These are phyloP conservation scores for Ajuga chamaepitys DNA, from an alignment of 257 asterid genomes.

Conservation along the genomic window DNA sequence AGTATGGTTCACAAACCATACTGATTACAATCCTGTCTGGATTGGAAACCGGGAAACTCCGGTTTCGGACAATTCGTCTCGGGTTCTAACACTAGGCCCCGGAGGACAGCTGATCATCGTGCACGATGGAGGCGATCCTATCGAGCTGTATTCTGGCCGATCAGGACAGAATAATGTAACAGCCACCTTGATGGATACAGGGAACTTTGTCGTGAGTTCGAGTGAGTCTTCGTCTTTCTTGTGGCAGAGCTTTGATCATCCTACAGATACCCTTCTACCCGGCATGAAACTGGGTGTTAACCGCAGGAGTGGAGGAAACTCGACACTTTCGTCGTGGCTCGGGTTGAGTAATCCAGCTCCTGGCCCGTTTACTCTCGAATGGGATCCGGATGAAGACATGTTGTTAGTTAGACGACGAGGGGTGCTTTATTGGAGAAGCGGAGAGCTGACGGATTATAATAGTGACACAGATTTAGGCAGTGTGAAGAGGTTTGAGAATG, in stretches of 20 bases:
- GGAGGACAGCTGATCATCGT: slow-evolving; percentile 22
- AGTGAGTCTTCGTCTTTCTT: slow-evolving; percentile 8
- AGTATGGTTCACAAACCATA: slow-evolving; percentile 12
- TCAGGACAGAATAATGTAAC: slow-evolving; percentile 17
- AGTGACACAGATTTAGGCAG: background rate
- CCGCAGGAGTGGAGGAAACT: slow-evolving; percentile 24
- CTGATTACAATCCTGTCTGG: slow-evolving; percentile 27
- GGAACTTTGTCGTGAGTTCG: slow-evolving; percentile 24
- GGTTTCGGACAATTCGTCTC: background rate
- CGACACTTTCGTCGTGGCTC: slow-evolving; percentile 48
- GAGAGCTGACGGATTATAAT: slow-evolving; percentile 12
- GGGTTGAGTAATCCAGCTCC: slow-evolving; percentile 10
- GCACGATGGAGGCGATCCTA: background rate
- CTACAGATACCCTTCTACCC: slow-evolving; percentile 42
- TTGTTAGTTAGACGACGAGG: slow-evolving; percentile 25
- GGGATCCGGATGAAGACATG: slow-evolving; percentile 12
- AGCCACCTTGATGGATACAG: slow-evolving; percentile 26
- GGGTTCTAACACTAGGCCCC: slow-evolving; percentile 22
- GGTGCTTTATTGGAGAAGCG: slow-evolving; percentile 31
- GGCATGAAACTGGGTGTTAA: slow-evolving; percentile 45
- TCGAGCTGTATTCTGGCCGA: slow-evolving; percentile 9
- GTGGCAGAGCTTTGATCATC: slow-evolving; percentile 56
- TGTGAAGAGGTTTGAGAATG: slow-evolving; percentile 16
- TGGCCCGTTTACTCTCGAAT: slow-evolving; percentile 41
- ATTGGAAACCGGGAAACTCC: slow-evolving; percentile 34